These are phyloP conservation scores for Aquilaria malaccensis DNA, from an alignment of 345 rosid species.

Conservation along the genomic window DNA sequence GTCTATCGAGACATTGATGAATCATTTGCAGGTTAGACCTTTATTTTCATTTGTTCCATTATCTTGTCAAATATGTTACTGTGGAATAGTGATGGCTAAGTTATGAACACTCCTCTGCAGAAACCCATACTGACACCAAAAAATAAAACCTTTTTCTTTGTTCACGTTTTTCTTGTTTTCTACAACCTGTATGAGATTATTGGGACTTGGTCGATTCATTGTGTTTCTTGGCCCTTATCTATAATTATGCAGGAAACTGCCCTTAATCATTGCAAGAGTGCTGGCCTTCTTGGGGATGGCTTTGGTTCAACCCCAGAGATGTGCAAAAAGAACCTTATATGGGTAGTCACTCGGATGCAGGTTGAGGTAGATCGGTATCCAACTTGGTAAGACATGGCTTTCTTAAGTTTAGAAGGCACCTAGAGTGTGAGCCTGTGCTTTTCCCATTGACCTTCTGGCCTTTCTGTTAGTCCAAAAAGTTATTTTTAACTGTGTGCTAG, in stretches of 20 bases:
- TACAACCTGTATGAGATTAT: neutral
- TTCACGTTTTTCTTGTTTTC: neutral
- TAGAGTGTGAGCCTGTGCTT: too few species aligned
- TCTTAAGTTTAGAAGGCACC: neutral
- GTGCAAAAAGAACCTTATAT: constrained; percentile 82
- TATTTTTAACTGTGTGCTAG: too few species aligned
- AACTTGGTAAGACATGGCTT: constrained; percentile 60
- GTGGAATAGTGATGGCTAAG: too few species aligned
- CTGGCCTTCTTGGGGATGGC: constrained; percentile 87
- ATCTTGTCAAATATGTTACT: neutral
- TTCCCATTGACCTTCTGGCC: too few species aligned
- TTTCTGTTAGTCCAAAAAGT: too few species aligned
- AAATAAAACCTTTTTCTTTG: neutral
- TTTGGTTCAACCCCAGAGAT: constrained; percentile 98
- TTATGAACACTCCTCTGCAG: neutral
- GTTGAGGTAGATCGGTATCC: constrained; percentile 93
- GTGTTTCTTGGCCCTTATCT: constrained; percentile 5
- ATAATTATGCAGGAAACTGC: constrained; percentile 75
- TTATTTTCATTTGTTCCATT: neutral
- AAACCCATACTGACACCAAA: neutral
- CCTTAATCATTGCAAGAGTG: constrained; percentile 78
- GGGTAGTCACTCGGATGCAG: constrained; percentile 96
- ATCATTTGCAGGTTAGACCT: constrained; percentile 76
- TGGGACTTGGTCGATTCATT: too few species aligned
- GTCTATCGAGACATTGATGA: constrained; percentile 94